These are phyloP conservation scores for Tetrahymena thermophila DNA, from an alignment of 73 alveolate genomes.

Conservation along the genomic window DNA sequence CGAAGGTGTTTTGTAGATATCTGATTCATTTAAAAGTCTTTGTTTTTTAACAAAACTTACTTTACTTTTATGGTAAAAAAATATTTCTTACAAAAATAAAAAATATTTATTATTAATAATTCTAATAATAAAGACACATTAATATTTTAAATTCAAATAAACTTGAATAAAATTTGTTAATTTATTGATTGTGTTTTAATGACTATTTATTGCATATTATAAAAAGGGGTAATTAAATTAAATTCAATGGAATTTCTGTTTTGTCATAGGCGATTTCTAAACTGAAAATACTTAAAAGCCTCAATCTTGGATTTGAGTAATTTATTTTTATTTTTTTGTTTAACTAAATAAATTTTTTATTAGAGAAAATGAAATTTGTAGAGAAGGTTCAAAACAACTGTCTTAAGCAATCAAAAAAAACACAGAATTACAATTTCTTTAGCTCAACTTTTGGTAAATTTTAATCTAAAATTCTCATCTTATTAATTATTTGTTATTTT, in stretches of 20 bases:
- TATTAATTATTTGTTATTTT: too few species aligned
- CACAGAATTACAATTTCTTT: neutral
- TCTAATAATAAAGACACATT: too few species aligned
- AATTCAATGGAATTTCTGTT: neutral
- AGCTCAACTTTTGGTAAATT: neutral
- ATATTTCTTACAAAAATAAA: neutral
- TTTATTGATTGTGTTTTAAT: too few species aligned
- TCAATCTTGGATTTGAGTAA: neutral
- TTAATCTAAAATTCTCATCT: too few species aligned
- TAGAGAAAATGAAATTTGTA: neutral
- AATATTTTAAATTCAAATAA: too few species aligned
- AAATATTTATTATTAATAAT: neutral
- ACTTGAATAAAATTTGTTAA: too few species aligned
- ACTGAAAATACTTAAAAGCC: neutral
- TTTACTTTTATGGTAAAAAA: neutral
- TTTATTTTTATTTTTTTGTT: neutral
- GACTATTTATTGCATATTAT: too few species aligned
- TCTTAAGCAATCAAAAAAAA: neutral
- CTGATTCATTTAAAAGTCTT: neutral
- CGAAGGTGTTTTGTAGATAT: neutral
- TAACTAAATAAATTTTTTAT: neutral
- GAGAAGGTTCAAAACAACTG: neutral
- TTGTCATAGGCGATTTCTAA: neutral
- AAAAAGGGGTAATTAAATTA: neutral
- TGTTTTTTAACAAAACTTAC: neutral